Evolutionary conservation across 345 rosid species (phyloP), one percentile per base, ranked within the genome.

Genomic region (Salix dunnii): DNA sequence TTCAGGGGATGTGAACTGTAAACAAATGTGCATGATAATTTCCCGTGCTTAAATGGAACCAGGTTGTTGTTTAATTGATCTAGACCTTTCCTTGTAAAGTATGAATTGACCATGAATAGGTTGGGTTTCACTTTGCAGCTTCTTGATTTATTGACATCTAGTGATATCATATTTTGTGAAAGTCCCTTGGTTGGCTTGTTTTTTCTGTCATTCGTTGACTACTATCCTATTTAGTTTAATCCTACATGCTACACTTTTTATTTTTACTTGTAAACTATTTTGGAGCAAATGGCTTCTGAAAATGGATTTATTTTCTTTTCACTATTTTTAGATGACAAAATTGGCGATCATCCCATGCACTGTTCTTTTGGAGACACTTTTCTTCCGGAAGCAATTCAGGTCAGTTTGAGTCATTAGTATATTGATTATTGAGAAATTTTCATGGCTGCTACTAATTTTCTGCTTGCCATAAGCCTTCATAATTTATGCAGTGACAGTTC

Each of bases 341-440:
- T 86, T 96, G 86, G 99, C 99, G 43, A 96, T 96, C 73, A 96
- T 96, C 77, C 99, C 99, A 17, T 96, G 98, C 75, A 96, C 99
- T 46, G 97, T 96, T 84, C 92, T 96, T 70, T 83, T 96, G 92
- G 99, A 96, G 92, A 96, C 98, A 7, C 85, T 96, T 81, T 96
- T 96, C 89, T 96, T 94, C 90, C 87, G 97, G 83, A 96, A 96
- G 87, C 85, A 71, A 70, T 96, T 96, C 94, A 96, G 99, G 99
- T 94, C 70, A 80, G 84, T 78, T 58, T 48, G 80, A 49, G 61
- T 76, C 30, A 17, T 67, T 25, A 58, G 62, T 58, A 9, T 10
- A 10, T 58, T 58, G 62, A n/a, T 58, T 58, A n/a, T n/a, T n/a
- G 62, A n/a, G 13, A 58, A n/a, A 8, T n/a, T 58, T 58, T 9